These are phyloP conservation scores for Sporothrix brasiliensis DNA, from an alignment of 2,329 filamentous ascomycete species.

Conservation along the genomic window DNA sequence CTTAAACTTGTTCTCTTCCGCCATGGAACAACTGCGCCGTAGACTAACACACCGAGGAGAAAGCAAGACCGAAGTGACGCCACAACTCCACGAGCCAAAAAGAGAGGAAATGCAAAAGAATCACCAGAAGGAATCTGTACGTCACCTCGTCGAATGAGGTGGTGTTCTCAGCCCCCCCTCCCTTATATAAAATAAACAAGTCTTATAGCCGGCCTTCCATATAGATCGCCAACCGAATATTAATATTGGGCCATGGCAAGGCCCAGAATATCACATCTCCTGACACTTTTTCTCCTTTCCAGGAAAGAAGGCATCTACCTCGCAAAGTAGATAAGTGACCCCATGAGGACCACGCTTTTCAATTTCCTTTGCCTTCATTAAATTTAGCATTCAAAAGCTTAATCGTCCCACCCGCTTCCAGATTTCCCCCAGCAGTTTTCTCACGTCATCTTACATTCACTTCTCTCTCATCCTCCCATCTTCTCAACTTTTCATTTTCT, in stretches of 20 bases:
- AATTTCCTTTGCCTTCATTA: too few species aligned
- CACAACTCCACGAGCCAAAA: background rate
- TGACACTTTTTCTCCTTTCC: conserved; percentile 10
- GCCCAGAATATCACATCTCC: background rate
- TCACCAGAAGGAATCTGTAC: background rate
- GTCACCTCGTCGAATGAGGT: background rate
- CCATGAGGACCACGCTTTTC: background rate
- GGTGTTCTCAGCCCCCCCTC: background rate
- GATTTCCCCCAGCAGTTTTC: too few species aligned
- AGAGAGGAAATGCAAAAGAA: background rate
- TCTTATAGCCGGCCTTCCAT: conserved; percentile 16
- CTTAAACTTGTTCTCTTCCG: conserved; percentile 6
- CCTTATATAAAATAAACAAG: conserved; percentile 23
- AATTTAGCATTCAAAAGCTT: background rate
- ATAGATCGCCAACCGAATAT: background rate
- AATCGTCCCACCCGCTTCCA: background rate
- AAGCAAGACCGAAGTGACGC: conserved; percentile 1
- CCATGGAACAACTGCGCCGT: background rate
- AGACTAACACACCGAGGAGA: background rate
- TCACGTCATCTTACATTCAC: background rate
- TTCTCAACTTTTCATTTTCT: too few species aligned
- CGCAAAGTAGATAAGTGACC: background rate
- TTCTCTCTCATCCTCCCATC: too few species aligned
- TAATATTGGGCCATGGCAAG: background rate
- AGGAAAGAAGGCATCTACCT: background rate